Conservation (phyloP, 176 grass and related monocot species). For the Triticum urartu region DNA sequence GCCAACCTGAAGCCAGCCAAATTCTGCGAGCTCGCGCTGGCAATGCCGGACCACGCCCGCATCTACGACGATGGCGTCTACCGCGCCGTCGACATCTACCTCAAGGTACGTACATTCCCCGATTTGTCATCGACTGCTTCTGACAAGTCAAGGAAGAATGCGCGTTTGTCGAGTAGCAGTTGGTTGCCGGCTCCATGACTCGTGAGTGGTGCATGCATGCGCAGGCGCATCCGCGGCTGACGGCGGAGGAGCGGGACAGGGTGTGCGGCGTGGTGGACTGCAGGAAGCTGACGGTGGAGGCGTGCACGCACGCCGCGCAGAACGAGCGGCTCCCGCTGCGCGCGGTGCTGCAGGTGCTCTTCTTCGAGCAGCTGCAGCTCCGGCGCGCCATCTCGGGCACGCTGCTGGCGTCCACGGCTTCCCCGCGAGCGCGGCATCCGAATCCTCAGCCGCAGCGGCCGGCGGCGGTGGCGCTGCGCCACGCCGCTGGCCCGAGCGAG, state of each 20-base stretch:
- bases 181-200: background rate
- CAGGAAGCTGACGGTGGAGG: slow-evolving; percentile 89
- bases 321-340: slow-evolving; percentile 91
- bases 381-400: slow-evolving; percentile 67
- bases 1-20: slow-evolving; percentile 71
- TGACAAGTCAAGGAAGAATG: background rate
- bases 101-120: slow-evolving; percentile 53
- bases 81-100: slow-evolving; percentile 84
- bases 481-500: background rate
- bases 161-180: background rate
- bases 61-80: slow-evolving; percentile 87
- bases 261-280: slow-evolving; percentile 78
- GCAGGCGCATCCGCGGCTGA: slow-evolving; percentile 68
- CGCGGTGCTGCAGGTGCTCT: slow-evolving; percentile 96
- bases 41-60: slow-evolving; percentile 69
- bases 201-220: background rate
- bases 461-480: background rate
- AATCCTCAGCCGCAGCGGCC: background rate
- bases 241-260: slow-evolving; percentile 68
- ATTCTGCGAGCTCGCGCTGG: slow-evolving; percentile 70
- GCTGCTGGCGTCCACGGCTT: slow-evolving; percentile 29
- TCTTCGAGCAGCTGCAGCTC: slow-evolving; percentile 98
- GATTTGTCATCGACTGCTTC: background rate
- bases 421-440: background rate
- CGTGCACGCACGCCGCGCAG: slow-evolving; percentile 95